These are phyloP conservation scores for Cucumis variabilis DNA, from an alignment of 331 rosid species.

Conservation along the genomic window DNA sequence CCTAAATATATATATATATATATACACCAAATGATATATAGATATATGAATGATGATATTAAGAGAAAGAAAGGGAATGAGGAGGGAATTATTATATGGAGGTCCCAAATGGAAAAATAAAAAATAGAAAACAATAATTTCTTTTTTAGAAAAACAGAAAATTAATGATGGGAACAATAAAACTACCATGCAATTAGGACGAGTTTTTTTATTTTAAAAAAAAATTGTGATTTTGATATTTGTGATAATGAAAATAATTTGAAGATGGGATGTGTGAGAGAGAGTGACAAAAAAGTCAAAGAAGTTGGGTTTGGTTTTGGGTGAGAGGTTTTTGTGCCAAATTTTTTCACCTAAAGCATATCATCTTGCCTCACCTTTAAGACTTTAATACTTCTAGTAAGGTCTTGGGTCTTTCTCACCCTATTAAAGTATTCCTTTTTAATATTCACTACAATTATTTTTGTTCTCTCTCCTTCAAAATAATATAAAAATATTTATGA, in stretches of 20 bases:
- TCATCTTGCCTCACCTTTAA: constrained; percentile 26
- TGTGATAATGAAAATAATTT: background rate
- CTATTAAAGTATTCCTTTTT: background rate
- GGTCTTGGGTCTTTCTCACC: constrained; percentile 26
- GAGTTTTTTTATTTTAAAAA: background rate
- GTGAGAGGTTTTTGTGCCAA: background rate
- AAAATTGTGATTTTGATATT: background rate
- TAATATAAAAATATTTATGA: too few relatives aligned
- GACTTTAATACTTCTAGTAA: constrained; percentile 22
- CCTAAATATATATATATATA: too few relatives aligned
- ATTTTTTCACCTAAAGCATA: constrained; percentile 26
- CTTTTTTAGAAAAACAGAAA: background rate
- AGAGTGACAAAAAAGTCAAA: constrained; percentile 31
- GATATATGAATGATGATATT: background rate
- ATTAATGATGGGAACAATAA: background rate
- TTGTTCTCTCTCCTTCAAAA: too few relatives aligned
- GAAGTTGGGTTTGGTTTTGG: constrained; percentile 18
- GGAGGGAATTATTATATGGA: constrained; percentile 9
- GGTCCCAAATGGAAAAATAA: background rate
- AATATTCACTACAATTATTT: too few relatives aligned
- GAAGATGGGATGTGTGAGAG: constrained; percentile 17
- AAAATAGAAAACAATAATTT: too few relatives aligned
- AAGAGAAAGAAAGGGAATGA: background rate
- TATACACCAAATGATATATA: background rate
- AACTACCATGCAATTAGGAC: constrained; percentile 9